phyloP scores from a whole-genome alignment of 768 basidiomycete genomes.

The Mycena chlorophos region DNA sequence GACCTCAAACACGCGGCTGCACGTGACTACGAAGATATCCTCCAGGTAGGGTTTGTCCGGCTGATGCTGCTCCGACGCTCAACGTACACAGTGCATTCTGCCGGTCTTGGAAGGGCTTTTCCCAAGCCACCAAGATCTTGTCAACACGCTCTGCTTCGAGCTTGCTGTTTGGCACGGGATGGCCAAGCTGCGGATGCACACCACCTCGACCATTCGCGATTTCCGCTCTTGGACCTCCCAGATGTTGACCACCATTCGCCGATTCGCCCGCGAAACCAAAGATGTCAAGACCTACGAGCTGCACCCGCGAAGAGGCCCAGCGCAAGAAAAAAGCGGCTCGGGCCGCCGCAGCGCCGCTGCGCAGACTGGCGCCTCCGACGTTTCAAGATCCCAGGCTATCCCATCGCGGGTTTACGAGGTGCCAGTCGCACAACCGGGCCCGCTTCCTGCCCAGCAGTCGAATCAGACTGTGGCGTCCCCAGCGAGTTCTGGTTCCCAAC shows the following conservation, averaged over 20 bases:
- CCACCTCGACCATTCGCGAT: background rate
- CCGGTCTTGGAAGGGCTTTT: conserved; percentile 31
- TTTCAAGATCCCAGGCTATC: too few relatives aligned
- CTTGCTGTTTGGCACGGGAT: conserved; percentile 23
- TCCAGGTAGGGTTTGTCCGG: conserved; percentile 25
- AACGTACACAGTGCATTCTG: conserved; percentile 12
- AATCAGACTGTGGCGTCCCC: too few relatives aligned
- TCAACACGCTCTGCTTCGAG: conserved; percentile 20
- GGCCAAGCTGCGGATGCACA: conserved; percentile 23
- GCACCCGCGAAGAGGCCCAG: background rate
- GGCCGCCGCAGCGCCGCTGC: too few relatives aligned
- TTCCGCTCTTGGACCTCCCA: background rate
- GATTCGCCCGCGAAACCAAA: background rate
- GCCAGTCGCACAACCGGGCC: too few relatives aligned
- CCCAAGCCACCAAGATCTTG: conserved; percentile 11
- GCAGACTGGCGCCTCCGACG: too few relatives aligned
- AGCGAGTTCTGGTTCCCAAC: too few relatives aligned
- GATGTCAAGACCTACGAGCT: background rate
- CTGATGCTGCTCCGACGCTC: background rate
- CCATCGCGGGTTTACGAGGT: too few relatives aligned
- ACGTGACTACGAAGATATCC: conserved; percentile 32
- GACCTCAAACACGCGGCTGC: conserved; percentile 27
- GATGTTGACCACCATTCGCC: background rate
- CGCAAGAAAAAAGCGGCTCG: background rate
- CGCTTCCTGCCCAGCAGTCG: too few relatives aligned